Conservation (phyloP, 768 basidiomycete genomes). For the Mycena vulgaris region DNA sequence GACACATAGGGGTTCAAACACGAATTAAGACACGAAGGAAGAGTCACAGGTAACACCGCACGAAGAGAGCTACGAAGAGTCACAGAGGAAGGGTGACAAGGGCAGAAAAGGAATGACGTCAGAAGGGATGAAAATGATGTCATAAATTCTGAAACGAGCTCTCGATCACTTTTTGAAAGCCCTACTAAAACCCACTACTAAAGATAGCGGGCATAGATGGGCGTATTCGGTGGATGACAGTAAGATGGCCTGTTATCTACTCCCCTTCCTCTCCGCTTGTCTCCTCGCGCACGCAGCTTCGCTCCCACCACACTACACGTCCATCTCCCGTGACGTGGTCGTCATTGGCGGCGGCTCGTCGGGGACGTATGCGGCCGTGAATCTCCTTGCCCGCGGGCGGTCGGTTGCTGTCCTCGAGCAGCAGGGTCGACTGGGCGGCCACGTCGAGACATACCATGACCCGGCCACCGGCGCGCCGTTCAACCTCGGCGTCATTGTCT, state of each 20-base stretch:
- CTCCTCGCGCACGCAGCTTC: neutral
- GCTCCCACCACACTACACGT: constrained; percentile 6
- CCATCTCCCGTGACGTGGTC: constrained; percentile 24
- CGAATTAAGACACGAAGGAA: too few species aligned
- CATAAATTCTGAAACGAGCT: too few species aligned
- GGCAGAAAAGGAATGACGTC: too few species aligned
- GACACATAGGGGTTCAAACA: too few species aligned
- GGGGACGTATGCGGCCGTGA: neutral
- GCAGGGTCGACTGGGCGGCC: constrained; percentile 15
- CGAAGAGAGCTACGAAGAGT: too few species aligned
- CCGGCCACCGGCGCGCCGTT: neutral
- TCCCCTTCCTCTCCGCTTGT: neutral
- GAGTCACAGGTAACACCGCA: too few species aligned
- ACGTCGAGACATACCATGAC: constrained; percentile 16
- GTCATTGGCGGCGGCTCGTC: constrained; percentile 24
- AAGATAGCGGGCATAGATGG: too few species aligned
- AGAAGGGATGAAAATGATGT: too few species aligned
- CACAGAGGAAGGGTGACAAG: too few species aligned
- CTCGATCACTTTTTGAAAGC: too few species aligned
- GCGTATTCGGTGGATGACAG: too few species aligned
- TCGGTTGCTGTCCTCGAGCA: constrained; percentile 21
- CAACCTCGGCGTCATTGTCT: constrained; percentile 10
- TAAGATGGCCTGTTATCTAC: neutral
- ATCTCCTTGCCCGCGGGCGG: constrained; percentile 3
- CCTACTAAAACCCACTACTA: too few species aligned